Evolutionary conservation across 495 filamentous ascomycete species (phyloP).

Genomic region (Podospora pseudopauciseta): DNA sequence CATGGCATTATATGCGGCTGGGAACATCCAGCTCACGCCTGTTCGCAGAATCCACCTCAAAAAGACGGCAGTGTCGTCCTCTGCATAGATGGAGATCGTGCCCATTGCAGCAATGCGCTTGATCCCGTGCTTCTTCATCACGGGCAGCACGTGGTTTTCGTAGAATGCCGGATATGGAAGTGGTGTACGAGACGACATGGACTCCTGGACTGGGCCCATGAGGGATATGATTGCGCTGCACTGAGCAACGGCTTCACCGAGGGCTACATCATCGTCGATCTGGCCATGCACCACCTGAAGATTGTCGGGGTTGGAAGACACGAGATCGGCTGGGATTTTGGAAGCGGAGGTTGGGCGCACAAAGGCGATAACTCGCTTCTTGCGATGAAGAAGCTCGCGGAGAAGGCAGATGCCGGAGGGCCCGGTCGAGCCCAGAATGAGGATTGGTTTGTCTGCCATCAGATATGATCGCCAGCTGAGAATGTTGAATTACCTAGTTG

Average conservation of each 20-base stretch:
- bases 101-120: constrained; percentile 18
- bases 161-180: constrained; percentile 16
- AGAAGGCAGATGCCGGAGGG: constrained; percentile 23
- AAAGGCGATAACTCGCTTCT: constrained; percentile 18
- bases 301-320: constrained; percentile 2
- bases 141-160: constrained; percentile 3
- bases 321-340: constrained; percentile 25
- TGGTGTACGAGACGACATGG: neutral
- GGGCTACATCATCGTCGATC: constrained; percentile 7
- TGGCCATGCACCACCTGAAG: constrained; percentile 21
- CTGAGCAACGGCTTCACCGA: constrained; percentile 15
- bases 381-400: constrained; percentile 22
- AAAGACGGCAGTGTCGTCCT: constrained; percentile 1
- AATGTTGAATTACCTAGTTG: no score
- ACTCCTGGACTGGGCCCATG: constrained; percentile 16
- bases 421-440: constrained; percentile 26
- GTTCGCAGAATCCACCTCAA: neutral
- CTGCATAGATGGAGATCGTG: constrained; percentile 14
- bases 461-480: neutral
- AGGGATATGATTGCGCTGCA: constrained; percentile 19
- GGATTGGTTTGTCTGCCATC: constrained; percentile 1
- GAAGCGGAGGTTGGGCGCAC: constrained; percentile 11
- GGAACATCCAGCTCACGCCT: constrained; percentile 10
- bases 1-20: constrained; percentile 9
- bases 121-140: constrained; percentile 23